phyloP scores from a whole-genome alignment of 2,329 filamentous ascomycete species.

The Lasiodiplodia gonubiensis region DNA sequence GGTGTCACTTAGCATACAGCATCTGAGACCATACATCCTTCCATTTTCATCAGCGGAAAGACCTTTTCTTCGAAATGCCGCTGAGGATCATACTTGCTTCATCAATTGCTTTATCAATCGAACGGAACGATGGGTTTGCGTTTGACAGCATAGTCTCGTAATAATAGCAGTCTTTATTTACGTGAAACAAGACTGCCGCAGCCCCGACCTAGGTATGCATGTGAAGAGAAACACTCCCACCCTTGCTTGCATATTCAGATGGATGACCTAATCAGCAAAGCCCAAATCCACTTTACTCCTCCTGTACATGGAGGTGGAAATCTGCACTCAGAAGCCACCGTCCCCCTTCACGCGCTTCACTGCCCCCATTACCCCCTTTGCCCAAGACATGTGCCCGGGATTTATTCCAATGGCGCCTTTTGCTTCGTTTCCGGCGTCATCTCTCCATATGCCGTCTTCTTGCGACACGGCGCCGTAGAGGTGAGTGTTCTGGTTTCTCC shows the following conservation, averaged over 20 bases:
- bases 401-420: slow-evolving; percentile 52
- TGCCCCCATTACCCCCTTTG: slow-evolving; percentile 63
- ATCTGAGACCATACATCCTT: neutral
- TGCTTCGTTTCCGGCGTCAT: slow-evolving; percentile 45
- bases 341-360: slow-evolving; percentile 63
- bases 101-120: neutral
- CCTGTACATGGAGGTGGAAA: neutral
- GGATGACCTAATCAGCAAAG: neutral
- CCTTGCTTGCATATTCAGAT: neutral
- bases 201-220: neutral
- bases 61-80: neutral
- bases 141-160: neutral
- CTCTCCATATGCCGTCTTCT: slow-evolving; percentile 59
- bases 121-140: neutral
- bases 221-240: neutral
- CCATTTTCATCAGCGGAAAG: neutral
- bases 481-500: slow-evolving; percentile 71
- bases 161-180: neutral
- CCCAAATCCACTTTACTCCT: neutral
- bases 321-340: slow-evolving; percentile 56
- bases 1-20: neutral
- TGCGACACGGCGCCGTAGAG: slow-evolving; percentile 60
- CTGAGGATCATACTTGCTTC: neutral
- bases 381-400: slow-evolving; percentile 63
- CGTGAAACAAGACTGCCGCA: neutral